Conservation (phyloP, 2,329 filamentous ascomycete genomes). For the Graphiopsis chlorocephala region DNA sequence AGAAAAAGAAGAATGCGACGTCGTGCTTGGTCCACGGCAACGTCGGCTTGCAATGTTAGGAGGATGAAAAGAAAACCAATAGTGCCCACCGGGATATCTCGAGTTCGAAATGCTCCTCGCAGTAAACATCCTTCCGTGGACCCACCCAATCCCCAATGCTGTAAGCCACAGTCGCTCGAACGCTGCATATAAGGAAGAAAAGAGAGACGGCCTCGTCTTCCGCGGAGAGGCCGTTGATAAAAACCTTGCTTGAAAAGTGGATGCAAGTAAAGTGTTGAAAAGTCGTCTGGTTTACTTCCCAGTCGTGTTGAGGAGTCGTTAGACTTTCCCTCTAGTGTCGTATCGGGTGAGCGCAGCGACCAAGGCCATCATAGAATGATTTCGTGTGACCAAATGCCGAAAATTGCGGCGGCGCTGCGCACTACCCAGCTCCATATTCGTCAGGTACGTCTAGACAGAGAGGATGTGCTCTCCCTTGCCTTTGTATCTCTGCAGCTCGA, state of each 20-base stretch:
- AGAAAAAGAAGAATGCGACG: not conserved
- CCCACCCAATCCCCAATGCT: not conserved
- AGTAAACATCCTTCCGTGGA: not conserved
- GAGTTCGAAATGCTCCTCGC: slow-evolving; percentile 4
- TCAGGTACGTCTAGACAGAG: slow-evolving; percentile 37
- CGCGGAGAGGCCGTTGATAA: not conserved
- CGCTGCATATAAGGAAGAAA: slow-evolving; percentile 6
- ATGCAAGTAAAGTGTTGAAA: not conserved
- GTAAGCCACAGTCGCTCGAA: slow-evolving; percentile 6
- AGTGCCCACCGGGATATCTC: slow-evolving; percentile 1
- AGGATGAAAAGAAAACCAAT: not conserved
- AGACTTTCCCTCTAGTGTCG: not conserved
- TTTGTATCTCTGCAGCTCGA: slow-evolving; percentile 79
- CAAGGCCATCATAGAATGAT: slow-evolving; percentile 8
- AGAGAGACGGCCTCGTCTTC: not conserved
- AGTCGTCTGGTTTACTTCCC: not conserved
- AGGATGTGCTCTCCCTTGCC: slow-evolving; percentile 57
- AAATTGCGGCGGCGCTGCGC: slow-evolving; percentile 27
- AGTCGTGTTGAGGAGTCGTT: not conserved
- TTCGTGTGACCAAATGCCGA: slow-evolving; percentile 17
- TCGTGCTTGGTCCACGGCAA: not conserved
- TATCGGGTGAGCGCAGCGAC: slow-evolving; percentile 18
- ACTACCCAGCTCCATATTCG: slow-evolving; percentile 17
- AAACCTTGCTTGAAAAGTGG: not conserved
- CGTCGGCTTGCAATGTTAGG: not conserved